Conservation (phyloP, 176 grass and related monocot genomes). For the Ananas comosus region DNA sequence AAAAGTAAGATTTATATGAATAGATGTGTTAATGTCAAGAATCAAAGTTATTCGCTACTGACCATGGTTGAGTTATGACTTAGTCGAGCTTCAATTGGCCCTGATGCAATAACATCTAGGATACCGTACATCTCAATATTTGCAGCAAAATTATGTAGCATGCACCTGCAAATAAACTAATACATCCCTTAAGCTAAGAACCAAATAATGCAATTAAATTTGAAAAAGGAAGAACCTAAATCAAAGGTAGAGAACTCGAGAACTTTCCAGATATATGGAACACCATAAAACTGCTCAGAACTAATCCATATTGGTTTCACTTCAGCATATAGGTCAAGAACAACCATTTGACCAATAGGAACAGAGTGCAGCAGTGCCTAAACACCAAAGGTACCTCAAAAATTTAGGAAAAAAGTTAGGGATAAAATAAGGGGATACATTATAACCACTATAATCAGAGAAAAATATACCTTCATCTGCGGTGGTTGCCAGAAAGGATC, state of each 20-base stretch:
- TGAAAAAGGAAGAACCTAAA: conserved; percentile 4
- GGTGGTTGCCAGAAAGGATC: conserved; percentile 87
- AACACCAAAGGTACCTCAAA: conserved; percentile 15
- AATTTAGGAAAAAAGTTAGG: neutral
- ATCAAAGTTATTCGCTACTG: conserved; percentile 6
- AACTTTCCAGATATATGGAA: conserved; percentile 90
- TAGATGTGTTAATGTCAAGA: neutral
- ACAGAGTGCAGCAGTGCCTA: conserved; percentile 85
- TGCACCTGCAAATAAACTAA: conserved; percentile 53
- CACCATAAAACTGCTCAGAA: conserved; percentile 84
- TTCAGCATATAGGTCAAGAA: conserved; percentile 94
- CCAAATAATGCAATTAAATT: neutral
- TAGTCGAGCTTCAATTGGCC: conserved; percentile 72
- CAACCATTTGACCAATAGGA: conserved; percentile 75
- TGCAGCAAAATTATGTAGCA: conserved; percentile 88
- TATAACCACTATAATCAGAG: neutral
- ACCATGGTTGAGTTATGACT: conserved; percentile 87
- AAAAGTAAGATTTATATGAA: too few relatives aligned
- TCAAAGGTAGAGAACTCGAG: conserved; percentile 1
- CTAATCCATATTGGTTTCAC: conserved; percentile 77
- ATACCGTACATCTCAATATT: conserved; percentile 90
- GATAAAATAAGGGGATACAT: neutral
- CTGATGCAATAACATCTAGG: conserved; percentile 58
- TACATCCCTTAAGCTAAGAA: conserved; percentile 6
- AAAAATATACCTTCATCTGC: conserved; percentile 62